These are phyloP conservation scores for Plasmodium fragile DNA, from an alignment of 169 alveolate species.

Conservation along the genomic window DNA sequence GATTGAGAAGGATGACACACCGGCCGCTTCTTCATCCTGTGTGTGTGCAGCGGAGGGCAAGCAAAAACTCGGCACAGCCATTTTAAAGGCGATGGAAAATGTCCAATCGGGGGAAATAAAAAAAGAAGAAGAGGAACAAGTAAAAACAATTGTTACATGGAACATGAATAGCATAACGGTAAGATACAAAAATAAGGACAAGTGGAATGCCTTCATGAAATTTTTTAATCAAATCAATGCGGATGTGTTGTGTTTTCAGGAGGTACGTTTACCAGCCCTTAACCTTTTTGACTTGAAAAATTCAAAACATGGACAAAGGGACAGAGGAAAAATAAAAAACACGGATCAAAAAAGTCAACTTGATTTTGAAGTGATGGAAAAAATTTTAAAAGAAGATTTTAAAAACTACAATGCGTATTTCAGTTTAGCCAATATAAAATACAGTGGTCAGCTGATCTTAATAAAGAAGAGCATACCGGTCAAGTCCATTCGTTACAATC, in stretches of 20 bases:
- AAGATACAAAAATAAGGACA: conserved; percentile 42
- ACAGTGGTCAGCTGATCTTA: conserved; percentile 63
- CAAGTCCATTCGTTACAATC: conserved; percentile 43
- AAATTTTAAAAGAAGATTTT: conserved; percentile 54
- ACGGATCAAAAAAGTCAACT: conserved; percentile 54
- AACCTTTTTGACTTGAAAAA: neutral
- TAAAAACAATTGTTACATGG: conserved; percentile 51
- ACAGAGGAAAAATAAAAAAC: conserved; percentile 40
- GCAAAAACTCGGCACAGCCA: neutral
- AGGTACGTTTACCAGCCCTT: conserved; percentile 63
- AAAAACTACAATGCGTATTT: conserved; percentile 53
- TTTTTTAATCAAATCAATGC: conserved; percentile 44
- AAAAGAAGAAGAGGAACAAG: neutral
- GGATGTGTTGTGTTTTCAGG: conserved; percentile 65
- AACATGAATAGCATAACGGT: conserved; percentile 71
- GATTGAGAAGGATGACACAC: neutral
- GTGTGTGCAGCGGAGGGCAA: neutral
- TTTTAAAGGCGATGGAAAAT: neutral
- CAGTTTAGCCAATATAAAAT: conserved; percentile 74
- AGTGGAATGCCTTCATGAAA: conserved; percentile 52
- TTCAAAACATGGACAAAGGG: conserved; percentile 17
- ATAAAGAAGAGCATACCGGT: conserved; percentile 31
- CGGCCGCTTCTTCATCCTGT: neutral
- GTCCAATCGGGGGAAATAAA: neutral
- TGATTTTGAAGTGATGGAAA: conserved; percentile 31